Evolutionary conservation across 345 rosid genomes (phyloP).

Genomic region (Stellera chamaejasme): DNA sequence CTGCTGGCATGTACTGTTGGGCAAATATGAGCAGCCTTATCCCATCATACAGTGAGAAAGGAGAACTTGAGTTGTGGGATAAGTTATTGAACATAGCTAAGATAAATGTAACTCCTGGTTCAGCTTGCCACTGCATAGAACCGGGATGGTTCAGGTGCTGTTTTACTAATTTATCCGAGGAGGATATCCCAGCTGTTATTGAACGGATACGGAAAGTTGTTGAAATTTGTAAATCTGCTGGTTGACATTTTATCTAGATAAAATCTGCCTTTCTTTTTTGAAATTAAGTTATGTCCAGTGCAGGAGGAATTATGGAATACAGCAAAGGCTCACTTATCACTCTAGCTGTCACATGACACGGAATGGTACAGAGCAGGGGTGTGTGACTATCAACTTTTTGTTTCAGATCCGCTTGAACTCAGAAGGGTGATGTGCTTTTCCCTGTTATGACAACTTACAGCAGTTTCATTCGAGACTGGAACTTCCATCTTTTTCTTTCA

Average conservation of each 20-base stretch:
- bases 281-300: slow-evolving; percentile 2
- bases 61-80: slow-evolving; percentile 77
- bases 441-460: slow-evolving; percentile 13
- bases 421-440: not conserved
- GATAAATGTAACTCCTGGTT: slow-evolving; percentile 82
- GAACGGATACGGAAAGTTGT: slow-evolving; percentile 47
- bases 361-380: slow-evolving; percentile 1
- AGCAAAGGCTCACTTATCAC: slow-evolving; percentile 1
- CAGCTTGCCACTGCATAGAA: slow-evolving; percentile 88
- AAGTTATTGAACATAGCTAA: slow-evolving; percentile 63
- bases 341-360: slow-evolving; percentile 4
- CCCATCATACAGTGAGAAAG: slow-evolving; percentile 68
- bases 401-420: slow-evolving; percentile 6
- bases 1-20: slow-evolving; percentile 85
- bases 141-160: slow-evolving; percentile 97
- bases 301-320: slow-evolving; percentile 2
- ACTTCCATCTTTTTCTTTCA: slow-evolving; percentile 45
- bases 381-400: slow-evolving; percentile 3
- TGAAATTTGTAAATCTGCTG: slow-evolving; percentile 33
- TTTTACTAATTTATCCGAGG: slow-evolving; percentile 54
- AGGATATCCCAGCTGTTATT: slow-evolving; percentile 55
- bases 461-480: slow-evolving; percentile 41
- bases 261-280: not conserved
- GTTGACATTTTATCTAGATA: slow-evolving; percentile 17
- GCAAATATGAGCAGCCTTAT: slow-evolving; percentile 74